These are phyloP conservation scores for Uncinocarpus reesii DNA, from an alignment of 2,329 filamentous ascomycete species.

Conservation along the genomic window DNA sequence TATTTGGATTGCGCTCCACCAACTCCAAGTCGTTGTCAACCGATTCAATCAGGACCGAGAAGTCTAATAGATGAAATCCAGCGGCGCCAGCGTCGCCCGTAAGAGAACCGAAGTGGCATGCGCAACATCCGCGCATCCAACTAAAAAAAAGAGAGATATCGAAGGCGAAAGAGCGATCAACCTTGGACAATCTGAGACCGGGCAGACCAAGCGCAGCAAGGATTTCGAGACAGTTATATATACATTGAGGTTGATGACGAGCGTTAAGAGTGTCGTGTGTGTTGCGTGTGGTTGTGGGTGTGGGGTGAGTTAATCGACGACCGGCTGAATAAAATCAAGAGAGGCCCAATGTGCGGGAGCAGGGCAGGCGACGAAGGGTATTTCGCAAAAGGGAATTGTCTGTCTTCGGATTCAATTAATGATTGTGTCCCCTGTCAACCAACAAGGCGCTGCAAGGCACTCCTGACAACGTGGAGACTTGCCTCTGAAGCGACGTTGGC, in stretches of 20 bases:
- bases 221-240: background rate
- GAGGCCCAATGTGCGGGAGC: background rate
- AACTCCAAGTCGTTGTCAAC: conserved; percentile 2
- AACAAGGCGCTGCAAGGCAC: background rate
- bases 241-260: conserved; percentile 6
- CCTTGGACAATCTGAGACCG: background rate
- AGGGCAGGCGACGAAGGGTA: background rate
- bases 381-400: background rate
- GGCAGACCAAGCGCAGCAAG: background rate
- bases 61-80: conserved; percentile 14
- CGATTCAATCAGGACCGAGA: conserved; percentile 4
- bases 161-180: background rate
- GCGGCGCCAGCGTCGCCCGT: conserved; percentile 24
- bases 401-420: background rate
- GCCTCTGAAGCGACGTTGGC: background rate
- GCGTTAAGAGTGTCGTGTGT: background rate
- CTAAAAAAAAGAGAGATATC: background rate
- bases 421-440: background rate
- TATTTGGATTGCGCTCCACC: background rate
- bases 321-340: background rate
- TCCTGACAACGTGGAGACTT: conserved; percentile 5
- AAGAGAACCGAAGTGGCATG: conserved; percentile 17
- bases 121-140: conserved; percentile 21
- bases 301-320: background rate
- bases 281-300: background rate